Evolutionary conservation across 805 yeast genomes (phyloP).

Genomic region (Ogataea methylovora): DNA sequence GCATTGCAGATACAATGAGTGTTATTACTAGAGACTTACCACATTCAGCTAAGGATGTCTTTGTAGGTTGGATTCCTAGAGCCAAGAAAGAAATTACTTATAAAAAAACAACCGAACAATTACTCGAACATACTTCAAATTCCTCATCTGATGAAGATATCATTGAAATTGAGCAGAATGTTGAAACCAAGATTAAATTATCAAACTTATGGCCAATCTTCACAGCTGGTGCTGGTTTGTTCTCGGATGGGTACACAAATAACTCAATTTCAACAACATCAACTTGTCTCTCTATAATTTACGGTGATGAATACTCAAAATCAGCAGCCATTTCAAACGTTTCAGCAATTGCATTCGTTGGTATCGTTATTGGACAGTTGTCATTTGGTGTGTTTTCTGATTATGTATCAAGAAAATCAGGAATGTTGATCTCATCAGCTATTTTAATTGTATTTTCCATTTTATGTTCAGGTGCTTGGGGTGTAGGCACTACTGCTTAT

Average conservation of each 20-base stretch:
- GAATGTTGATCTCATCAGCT: conserved; percentile 73
- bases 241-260: conserved; percentile 90
- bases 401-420: conserved; percentile 68
- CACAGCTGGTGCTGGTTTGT: conserved; percentile 87
- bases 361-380: conserved; percentile 84
- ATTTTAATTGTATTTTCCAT: conserved; percentile 74
- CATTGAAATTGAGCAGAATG: conserved; percentile 7
- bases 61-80: conserved; percentile 35
- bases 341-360: conserved; percentile 83
- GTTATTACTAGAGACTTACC: conserved; percentile 43
- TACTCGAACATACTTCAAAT: too few relatives aligned
- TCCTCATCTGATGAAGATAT: conserved; percentile 5
- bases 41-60: conserved; percentile 26
- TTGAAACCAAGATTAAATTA: conserved; percentile 2
- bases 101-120: conserved; percentile 19
- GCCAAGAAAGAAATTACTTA: conserved; percentile 36
- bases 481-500: conserved; percentile 37
- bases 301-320: conserved; percentile 51
- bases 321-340: conserved; percentile 75
- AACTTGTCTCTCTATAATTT: conserved; percentile 58
- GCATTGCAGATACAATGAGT: too few relatives aligned
- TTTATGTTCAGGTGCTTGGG: conserved; percentile 84
- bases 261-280: conserved; percentile 75
- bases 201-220: conserved; percentile 53
- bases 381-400: conserved; percentile 78